Percentiles rank a stretch among this genome's conserved stretches.
phyloP scores from a whole-genome alignment of 2,329 filamentous ascomycete genomes.

The Berkeleyomyces basicola region DNA sequence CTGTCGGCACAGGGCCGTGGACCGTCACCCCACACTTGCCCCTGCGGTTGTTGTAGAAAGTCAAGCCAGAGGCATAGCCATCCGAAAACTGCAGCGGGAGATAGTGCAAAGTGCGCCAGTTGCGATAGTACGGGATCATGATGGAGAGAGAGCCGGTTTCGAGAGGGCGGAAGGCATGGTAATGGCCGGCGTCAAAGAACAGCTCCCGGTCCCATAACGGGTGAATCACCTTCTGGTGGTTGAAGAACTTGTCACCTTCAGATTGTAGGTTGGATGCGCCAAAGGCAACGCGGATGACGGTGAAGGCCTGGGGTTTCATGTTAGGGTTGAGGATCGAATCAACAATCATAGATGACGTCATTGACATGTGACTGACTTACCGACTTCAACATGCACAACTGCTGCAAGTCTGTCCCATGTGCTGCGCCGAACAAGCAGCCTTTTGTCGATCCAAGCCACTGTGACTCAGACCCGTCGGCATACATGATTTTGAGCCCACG shows the following conservation, averaged over 20 bases:
- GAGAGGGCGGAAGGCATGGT: constrained; percentile 9
- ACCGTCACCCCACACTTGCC: constrained; percentile 11
- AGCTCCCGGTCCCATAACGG: constrained; percentile 8
- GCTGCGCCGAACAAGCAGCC: constrained; percentile 11
- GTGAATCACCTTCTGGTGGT: constrained; percentile 10
- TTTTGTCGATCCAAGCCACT: constrained; percentile 8
- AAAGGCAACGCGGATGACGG: constrained; percentile 10
- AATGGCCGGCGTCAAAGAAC: constrained; percentile 6
- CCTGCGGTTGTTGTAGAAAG: constrained; percentile 7
- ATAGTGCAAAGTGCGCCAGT: constrained; percentile 10
- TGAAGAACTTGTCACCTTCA: constrained; percentile 6
- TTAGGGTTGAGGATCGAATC: background rate
- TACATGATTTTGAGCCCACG: constrained; percentile 11
- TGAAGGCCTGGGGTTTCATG: constrained; percentile 5
- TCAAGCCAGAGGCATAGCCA: constrained; percentile 10
- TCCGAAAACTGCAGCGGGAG: constrained; percentile 6
- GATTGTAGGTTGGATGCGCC: constrained; percentile 11
- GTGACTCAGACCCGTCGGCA: constrained; percentile 8
- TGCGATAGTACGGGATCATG: constrained; percentile 12
- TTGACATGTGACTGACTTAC: background rate
- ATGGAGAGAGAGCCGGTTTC: constrained; percentile 7
- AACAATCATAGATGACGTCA: background rate
- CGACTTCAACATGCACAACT: constrained; percentile 10
- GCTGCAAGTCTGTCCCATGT: constrained; percentile 7
- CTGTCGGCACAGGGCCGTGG: constrained; percentile 1